Evolutionary conservation across 768 basidiomycete genomes (phyloP), one percentile per base, ranked within the genome.

Genomic region (Suillus tomentosus): DNA sequence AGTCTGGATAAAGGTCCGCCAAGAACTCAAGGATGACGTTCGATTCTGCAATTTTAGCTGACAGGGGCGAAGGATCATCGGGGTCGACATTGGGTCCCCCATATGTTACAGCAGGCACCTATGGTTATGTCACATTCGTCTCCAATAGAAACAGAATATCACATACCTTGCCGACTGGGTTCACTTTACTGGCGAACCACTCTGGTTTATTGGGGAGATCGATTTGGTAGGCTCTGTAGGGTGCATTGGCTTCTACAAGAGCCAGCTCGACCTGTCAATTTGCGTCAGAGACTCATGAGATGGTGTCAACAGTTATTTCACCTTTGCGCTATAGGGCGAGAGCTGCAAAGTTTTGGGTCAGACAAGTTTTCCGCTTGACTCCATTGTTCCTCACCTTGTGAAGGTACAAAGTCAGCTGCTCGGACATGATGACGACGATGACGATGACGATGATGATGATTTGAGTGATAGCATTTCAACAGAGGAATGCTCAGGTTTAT

Each of bases 11-110:
- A 55, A 87, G 72, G 70, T 88, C 87, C 15, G 85, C 85, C 64
- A 88, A 70, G 74, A 89, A 85, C 70, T 89, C 86, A 63, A 88
- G 77, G 64, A 88, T 81, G 31, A 87, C 78, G 54, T 83, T 81
- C 5, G 86, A 88, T 69, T 89, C 87, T 13, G 85, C 81, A 67
- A 88, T 67, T 71, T 87, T 88, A 51, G 74, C 66, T 5, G 85
- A 85, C 45, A 84, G 82, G 65, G 19, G 79, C 6, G 86, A 85
- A 1, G 88, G 87, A 14, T 78, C 69, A 62, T 84, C 81, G 0
- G 84, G 79, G n/a, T 82, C 68, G 24, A 82, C 82, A 19, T 77
- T 74, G 2, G 87, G 85, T 0, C 87, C 87, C 56, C 86, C 87
- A 66, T 84, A 87, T 1, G 84, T 73, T 47, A 88, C 72, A 0